Conservation (phyloP, 2,329 filamentous ascomycete genomes). For the Calonectria honghensis region DNA sequence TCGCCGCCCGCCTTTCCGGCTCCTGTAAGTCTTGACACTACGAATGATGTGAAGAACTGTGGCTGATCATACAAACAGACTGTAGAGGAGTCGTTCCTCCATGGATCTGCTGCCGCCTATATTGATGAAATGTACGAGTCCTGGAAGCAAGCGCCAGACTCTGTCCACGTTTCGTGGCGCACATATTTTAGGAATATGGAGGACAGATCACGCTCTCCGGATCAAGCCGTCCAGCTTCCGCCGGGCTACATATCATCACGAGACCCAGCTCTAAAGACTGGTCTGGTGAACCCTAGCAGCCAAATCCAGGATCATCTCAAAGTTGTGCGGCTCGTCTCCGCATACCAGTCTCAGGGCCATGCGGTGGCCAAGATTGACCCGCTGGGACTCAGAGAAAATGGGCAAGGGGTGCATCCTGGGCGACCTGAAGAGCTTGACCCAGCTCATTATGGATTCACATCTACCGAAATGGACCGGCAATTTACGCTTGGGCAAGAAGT, state of each 20-base stretch:
- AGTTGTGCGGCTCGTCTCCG: constrained; percentile 94
- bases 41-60: no score
- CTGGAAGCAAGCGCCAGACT: constrained; percentile 94
- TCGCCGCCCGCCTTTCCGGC: not conserved
- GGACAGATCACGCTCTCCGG: constrained; percentile 94
- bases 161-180: constrained; percentile 98
- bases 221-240: constrained; percentile 94
- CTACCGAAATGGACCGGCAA: constrained; percentile 92
- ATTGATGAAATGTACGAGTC: constrained; percentile 99
- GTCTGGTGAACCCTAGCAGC: constrained; percentile 78
- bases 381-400: constrained; percentile 85
- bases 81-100: constrained; percentile 78
- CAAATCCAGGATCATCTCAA: constrained; percentile 96
- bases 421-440: constrained; percentile 93
- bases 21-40: not conserved
- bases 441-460: constrained; percentile 93
- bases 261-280: constrained; percentile 81
- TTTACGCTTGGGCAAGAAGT: constrained; percentile 95
- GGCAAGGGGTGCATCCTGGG: constrained; percentile 86
- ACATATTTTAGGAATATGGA: constrained; percentile 99
- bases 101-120: constrained; percentile 97
- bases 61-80: constrained; percentile 4
- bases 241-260: constrained; percentile 91
- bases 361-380: constrained; percentile 98
- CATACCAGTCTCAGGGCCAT: constrained; percentile 97